phyloP scores from a whole-genome alignment of 176 grass and related monocot genomes.

The Oryza australiensis region DNA sequence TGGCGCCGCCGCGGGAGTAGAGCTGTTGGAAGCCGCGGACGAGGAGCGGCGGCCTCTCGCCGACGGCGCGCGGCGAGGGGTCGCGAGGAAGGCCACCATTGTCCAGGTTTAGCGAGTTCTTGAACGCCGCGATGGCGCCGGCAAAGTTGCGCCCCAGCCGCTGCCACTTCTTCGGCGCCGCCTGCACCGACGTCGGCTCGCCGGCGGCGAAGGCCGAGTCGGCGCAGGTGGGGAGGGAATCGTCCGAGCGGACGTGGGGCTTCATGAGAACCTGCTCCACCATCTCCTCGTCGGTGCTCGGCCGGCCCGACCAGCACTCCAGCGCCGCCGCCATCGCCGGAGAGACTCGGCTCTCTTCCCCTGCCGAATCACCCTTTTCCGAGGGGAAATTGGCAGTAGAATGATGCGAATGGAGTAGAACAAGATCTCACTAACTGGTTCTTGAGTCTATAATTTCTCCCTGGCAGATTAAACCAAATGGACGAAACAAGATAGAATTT shows the following conservation, averaged over 20 bases:
- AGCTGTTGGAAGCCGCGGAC: conserved; percentile 74
- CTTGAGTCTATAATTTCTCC: conserved; percentile 8
- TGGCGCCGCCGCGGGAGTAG: conserved; percentile 54
- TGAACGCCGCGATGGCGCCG: conserved; percentile 85
- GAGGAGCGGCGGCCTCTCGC: conserved; percentile 56
- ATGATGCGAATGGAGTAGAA: conserved; percentile 17
- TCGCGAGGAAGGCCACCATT: conserved; percentile 46
- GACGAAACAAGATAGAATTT: neutral
- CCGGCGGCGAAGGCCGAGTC: conserved; percentile 39
- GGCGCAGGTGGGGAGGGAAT: conserved; percentile 55
- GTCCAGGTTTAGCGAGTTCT: conserved; percentile 83
- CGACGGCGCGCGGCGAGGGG: conserved; percentile 55
- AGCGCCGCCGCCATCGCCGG: conserved; percentile 82
- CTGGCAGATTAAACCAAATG: neutral
- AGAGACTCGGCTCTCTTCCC: conserved; percentile 8
- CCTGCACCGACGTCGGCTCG: conserved; percentile 31
- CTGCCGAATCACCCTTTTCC: conserved; percentile 22
- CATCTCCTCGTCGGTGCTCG: conserved; percentile 98
- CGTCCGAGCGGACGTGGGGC: conserved; percentile 73
- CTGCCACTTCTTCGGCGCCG: conserved; percentile 87
- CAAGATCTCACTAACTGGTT: conserved; percentile 32
- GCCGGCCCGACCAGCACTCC: conserved; percentile 97
- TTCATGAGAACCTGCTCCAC: conserved; percentile 99
- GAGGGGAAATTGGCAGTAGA: neutral
- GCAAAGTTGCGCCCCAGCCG: conserved; percentile 84